Evolutionary conservation across 768 basidiomycete species (phyloP), one percentile per base, ranked within the genome.

Genomic region (Panaeolus papilionaceus): DNA sequence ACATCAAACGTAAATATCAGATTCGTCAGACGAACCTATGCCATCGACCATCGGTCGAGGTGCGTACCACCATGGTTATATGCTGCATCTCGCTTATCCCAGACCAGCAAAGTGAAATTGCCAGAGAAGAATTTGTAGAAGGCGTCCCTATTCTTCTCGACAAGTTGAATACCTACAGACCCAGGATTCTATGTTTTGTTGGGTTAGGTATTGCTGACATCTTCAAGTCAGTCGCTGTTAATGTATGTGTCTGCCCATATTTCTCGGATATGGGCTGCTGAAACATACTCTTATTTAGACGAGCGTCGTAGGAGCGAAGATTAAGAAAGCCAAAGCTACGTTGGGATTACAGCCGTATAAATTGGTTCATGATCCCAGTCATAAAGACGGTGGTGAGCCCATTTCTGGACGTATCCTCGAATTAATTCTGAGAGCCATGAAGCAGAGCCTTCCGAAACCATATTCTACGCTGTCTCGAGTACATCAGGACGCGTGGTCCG

Each of bases 391-490:
- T 64, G 42, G 64, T 33, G 42, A 51, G 39, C 40, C 38, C 38
- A 10, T 6, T 38, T 23, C 26, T 47, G 12, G 11, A 70, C 38
- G 3, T 28, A 6, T 8, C 23, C 38, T 18, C 23, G 4, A 26
- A 49, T 3, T 58, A 37, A 33, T 64, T 38, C 18, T 45, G 33
- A 63, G 23, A 38, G 28, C 42, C 61, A 64, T 33, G 10, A 61
- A 9, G 23, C 61, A 45, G 40, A 63, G 20, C 26, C 69, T 40
- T 26, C 14, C 3, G 91, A 92, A 73, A 93, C 92, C 0, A 72
- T 94, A 0, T 87, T 96, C 74, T 95, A 88, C 74, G 89, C 90
- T 2, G 83, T 91, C 38, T 91, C 92, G 0, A 91, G 89, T 71
- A 93, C 92, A 0, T 95, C 93, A 0, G 93, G 89, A 0, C 82